Conservation (phyloP, 306 rosid species). For the Vigna reflexopilosa region DNA sequence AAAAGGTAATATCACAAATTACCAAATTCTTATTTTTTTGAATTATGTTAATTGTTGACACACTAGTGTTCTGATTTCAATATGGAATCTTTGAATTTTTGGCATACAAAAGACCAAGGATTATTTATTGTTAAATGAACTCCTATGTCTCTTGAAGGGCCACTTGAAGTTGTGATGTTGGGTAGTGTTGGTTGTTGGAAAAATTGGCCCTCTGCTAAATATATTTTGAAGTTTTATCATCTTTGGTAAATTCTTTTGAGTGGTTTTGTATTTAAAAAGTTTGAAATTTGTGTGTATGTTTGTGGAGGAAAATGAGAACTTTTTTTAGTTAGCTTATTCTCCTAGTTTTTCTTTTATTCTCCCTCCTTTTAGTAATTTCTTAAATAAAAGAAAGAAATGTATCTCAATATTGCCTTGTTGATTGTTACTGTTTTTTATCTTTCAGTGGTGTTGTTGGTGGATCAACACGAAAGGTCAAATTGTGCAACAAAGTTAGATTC, state of each 20-base stretch:
- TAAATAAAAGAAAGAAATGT: not conserved
- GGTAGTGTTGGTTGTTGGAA: not conserved
- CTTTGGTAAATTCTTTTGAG: not conserved
- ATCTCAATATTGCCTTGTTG: conserved; percentile 37
- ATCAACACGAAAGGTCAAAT: conserved; percentile 47
- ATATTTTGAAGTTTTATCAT: not conserved
- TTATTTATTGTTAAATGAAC: not conserved
- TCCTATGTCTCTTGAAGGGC: not conserved
- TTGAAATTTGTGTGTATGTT: conserved; percentile 19
- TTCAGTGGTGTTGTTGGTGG: conserved; percentile 61
- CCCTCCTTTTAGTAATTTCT: not conserved
- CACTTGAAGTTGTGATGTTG: not conserved
- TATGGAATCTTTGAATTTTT: too few relatives aligned
- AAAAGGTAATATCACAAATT: too few relatives aligned
- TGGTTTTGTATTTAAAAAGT: not conserved
- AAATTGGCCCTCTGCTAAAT: conserved; percentile 17
- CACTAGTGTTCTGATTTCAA: too few relatives aligned
- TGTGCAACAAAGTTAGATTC: conserved; percentile 56
- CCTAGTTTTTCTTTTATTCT: not conserved
- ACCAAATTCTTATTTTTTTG: too few relatives aligned
- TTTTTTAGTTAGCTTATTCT: not conserved
- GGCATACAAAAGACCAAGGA: not conserved
- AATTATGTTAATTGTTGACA: too few relatives aligned
- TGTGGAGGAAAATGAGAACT: conserved; percentile 2
- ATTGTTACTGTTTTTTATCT: conserved; percentile 36